Evolutionary conservation across 2,329 filamentous ascomycete genomes (phyloP).

Genomic region (Rhinocladiella mackenziei): DNA sequence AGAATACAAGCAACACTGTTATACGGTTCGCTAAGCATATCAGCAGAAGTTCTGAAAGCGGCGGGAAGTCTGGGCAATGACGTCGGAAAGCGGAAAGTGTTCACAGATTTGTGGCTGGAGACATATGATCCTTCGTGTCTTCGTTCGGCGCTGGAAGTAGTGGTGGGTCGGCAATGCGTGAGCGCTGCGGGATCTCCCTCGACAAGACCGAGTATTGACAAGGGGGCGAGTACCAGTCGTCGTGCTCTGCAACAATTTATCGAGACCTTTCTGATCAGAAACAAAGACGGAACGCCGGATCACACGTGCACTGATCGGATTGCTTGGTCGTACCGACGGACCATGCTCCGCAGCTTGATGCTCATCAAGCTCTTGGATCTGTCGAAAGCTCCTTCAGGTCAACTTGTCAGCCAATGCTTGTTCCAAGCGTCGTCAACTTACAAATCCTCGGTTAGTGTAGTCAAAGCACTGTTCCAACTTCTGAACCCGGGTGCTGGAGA

Average conservation of each 20-base stretch:
- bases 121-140: slow-evolving; percentile 53
- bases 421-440: slow-evolving; percentile 51
- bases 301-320: slow-evolving; percentile 28
- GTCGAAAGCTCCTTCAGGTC: slow-evolving; percentile 40
- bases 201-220: slow-evolving; percentile 3
- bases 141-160: slow-evolving; percentile 53
- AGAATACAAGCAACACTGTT: slow-evolving; percentile 56
- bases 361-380: slow-evolving; percentile 58
- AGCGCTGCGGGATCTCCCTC: slow-evolving; percentile 1
- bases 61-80: slow-evolving; percentile 50
- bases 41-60: slow-evolving; percentile 48
- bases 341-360: slow-evolving; percentile 56
- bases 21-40: slow-evolving; percentile 55
- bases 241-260: slow-evolving; percentile 49
- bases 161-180: slow-evolving; percentile 49
- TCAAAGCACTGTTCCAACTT: slow-evolving; percentile 51
- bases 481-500: slow-evolving; percentile 59
- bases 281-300: slow-evolving; percentile 44
- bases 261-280: slow-evolving; percentile 55
- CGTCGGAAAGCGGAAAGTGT: slow-evolving; percentile 55
- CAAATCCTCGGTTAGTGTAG: slow-evolving; percentile 54
- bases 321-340: slow-evolving; percentile 53
- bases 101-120: slow-evolving; percentile 55
- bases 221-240: slow-evolving; percentile 2
- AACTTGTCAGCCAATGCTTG: slow-evolving; percentile 38